Percentiles rank a stretch among this genome's conserved stretches.
Conservation (phyloP, 164 flowering plant species). For the Chimonanthus praecox region DNA sequence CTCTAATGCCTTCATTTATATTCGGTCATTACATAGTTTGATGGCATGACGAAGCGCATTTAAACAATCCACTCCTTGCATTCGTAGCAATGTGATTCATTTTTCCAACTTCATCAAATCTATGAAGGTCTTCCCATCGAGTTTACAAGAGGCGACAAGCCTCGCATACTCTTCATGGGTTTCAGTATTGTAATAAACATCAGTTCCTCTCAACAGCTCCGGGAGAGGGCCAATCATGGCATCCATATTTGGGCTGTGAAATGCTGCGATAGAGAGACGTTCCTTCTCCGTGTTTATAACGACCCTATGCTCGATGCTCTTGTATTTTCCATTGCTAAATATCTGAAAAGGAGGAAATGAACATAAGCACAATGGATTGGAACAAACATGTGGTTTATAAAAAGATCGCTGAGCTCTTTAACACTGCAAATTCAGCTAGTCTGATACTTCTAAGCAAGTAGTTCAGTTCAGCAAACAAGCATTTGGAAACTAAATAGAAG, state of each 20-base stretch:
- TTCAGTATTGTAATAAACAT: conserved; percentile 17
- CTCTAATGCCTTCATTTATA: no score
- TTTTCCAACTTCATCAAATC: conserved; percentile 11
- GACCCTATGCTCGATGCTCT: conserved; percentile 46
- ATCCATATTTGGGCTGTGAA: conserved; percentile 24
- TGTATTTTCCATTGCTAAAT: conserved; percentile 43
- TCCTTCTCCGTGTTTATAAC: conserved; percentile 35
- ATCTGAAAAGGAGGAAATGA: conserved; percentile 28
- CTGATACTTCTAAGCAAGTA: no score
- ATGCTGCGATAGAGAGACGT: conserved; percentile 42
- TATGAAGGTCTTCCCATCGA: conserved; percentile 18
- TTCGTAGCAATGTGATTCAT: background rate
- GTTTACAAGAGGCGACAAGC: conserved; percentile 9
- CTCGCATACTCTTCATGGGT: conserved; percentile 16
- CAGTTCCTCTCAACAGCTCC: conserved; percentile 19
- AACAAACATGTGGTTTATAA: background rate
- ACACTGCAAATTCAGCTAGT: no score
- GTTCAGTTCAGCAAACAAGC: no score
- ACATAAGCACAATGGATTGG: background rate
- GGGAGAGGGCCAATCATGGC: conserved; percentile 24
- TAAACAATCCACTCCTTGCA: background rate
- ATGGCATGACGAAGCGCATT: background rate
- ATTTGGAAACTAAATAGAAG: no score
- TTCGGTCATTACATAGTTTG: background rate
- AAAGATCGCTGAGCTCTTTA: background rate